Base-by-base conservation (phyloP, 768 basidiomycete species). In the Mrakia blollopis region DNA sequence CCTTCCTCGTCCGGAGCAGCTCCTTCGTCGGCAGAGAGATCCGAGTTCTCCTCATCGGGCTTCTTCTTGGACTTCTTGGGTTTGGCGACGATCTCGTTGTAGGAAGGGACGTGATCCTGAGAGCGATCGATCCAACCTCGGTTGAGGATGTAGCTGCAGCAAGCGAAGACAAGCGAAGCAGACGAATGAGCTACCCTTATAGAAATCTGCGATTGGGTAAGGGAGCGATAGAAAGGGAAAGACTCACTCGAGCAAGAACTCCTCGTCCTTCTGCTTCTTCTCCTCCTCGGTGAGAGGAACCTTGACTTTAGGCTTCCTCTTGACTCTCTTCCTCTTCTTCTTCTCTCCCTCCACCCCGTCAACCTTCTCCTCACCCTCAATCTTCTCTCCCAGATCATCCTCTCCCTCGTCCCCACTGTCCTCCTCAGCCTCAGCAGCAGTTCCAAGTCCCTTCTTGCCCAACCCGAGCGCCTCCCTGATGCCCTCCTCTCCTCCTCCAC, bases 51-150 rank as follows among this genome's bases (percentile, higher is more conserved):
- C 0, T 79, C 73, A 10, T 78, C 81, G 81, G 44, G 73, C 82
- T 79, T 85, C 80, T 30, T 79, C 81, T 75, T 76, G 78, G 79
- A 35, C 75, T 78, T 77, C 82, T 65, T 82, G 84, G 62, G 37
- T n/a, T 68, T 37, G 47, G 80, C 83, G 1, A 91, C 90, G 32
- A 97, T 86, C 83, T 98, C 94, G 52, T 88, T 84, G 82, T 95
- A 94, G 0, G 94, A 95, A 0, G 95, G 96, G 3, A 94, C 85
- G 74, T 89, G 90, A 21, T 88, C 86, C 30, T 87, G 85, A 2
- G 90, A 86, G 69, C 87, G 88, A 83, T 98, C 97, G 68, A 99
- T 89, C 97, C 97, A 99, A 1, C 96, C 97, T 39, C 97, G 92
- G 83, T 96, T 95, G 30, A 98, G 86, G 79, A 99, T 97, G 83